Evolutionary conservation across 345 rosid species (phyloP), one percentile per base, ranked within the genome.

Genomic region (Linum usitatissimum): DNA sequence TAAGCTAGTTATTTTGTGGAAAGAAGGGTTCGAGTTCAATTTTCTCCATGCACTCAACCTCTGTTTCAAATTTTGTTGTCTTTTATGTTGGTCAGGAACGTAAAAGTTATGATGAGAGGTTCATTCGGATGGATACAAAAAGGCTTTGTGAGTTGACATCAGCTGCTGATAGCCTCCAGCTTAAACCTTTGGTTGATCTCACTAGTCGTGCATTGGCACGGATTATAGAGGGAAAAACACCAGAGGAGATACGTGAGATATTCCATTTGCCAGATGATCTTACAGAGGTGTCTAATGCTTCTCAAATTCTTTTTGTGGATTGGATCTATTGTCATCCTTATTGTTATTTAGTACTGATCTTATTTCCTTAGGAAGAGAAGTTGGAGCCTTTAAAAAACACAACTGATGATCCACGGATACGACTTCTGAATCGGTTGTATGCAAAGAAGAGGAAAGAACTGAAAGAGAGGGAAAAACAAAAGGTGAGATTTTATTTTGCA

Each of bases 201-300:
- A 84, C 94, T n/a, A 86, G 96, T 69, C 87, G 96, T 59, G 86
- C 96, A 38, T 91, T 91, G 77, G 91, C 91, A 65, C 78, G 94
- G 67, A 81, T 77, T 65, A 86, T 88, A 57, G 97, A 88, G 76
- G 96, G 97, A 60, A 88, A 83, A 72, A 75, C 82, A 54, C 91
- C 91, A 6, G 97, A 83, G 72, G 96, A 86, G 84, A 91, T 91
- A 73, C 84, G 94, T 30, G 96, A 87, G 71, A 84, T 84, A 61
- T 88, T 91, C 81, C 90, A 91, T 82, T 77, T 88, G 72, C 94
- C 96, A 67, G 96, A 88, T 76, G 97, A 86, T 77, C 94, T 91
- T 19, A 91, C 97, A 28, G 97, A 91, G 91, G 97, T 85, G 64
- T 68, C 69, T 63, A 83, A 79, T 2, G 96, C 97, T 45, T 45